A percentile compares a stretch with the other conserved stretches of the same genome.
These are phyloP conservation scores for Daldinia bambusicola DNA, from an alignment of 495 filamentous ascomycete genomes.

Conservation along the genomic window DNA sequence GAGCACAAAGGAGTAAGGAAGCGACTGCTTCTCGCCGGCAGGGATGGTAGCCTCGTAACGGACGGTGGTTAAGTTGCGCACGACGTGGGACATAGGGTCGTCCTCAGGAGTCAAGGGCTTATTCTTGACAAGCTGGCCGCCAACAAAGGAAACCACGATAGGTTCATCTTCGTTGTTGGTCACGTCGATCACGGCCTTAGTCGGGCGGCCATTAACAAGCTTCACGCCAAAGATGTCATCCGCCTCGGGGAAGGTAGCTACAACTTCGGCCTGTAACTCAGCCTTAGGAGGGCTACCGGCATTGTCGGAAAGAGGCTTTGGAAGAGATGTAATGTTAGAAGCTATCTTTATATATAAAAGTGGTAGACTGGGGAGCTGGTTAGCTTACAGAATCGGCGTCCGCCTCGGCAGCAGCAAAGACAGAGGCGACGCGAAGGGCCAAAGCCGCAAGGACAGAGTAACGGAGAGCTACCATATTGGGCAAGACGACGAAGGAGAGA, in stretches of 20 bases:
- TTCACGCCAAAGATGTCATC: constrained; percentile 91
- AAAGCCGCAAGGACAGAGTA: constrained; percentile 76
- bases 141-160: constrained; percentile 79
- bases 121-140: constrained; percentile 75
- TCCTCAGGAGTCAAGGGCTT: constrained; percentile 59
- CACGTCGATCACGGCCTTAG: constrained; percentile 80
- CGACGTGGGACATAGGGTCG: constrained; percentile 63
- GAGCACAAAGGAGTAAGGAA: constrained; percentile 85
- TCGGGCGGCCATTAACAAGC: constrained; percentile 92
- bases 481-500: background rate
- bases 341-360: background rate
- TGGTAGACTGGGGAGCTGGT: background rate
- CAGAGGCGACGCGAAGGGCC: constrained; percentile 72
- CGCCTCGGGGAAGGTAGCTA: constrained; percentile 83
- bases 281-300: constrained; percentile 61
- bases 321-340: constrained; percentile 30
- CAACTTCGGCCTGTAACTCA: constrained; percentile 77
- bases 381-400: constrained; percentile 62
- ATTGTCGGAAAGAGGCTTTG: constrained; percentile 46
- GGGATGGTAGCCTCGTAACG: constrained; percentile 80
- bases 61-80: constrained; percentile 85
- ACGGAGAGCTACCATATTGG: constrained; percentile 77
- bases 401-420: constrained; percentile 65
- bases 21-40: constrained; percentile 75
- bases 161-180: constrained; percentile 84